Percentiles rank a stretch among this genome's conserved stretches.
Conservation (phyloP, 106 monocot genomes). For the Amphibolis antarctica region DNA sequence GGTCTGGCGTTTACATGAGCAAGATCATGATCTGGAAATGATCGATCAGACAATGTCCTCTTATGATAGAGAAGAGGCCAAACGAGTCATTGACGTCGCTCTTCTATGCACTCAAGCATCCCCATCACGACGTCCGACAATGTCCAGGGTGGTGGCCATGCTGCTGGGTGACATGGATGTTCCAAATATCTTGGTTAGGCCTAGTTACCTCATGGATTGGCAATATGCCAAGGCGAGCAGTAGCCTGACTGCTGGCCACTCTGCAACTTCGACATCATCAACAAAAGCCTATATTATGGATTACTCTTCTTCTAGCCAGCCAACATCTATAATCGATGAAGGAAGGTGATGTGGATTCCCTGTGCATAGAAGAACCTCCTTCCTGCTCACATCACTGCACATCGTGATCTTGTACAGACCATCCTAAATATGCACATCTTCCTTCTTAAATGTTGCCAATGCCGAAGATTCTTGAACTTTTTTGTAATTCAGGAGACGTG, state of each 20-base stretch:
- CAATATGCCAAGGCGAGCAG: constrained; percentile 42
- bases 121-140: constrained; percentile 44
- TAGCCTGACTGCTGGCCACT: constrained; percentile 18
- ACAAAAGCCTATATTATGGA: not conserved
- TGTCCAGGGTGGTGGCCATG: constrained; percentile 80
- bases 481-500: too few relatives aligned
- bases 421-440: too few relatives aligned
- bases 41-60: constrained; percentile 2
- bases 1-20: constrained; percentile 17
- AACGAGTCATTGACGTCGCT: constrained; percentile 31
- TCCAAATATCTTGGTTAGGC: constrained; percentile 33
- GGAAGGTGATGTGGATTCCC: not conserved
- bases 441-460: too few relatives aligned
- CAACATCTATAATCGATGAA: not conserved
- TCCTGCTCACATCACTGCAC: not conserved
- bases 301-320: not conserved
- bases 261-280: not conserved
- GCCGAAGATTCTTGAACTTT: too few relatives aligned
- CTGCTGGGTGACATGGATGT: constrained; percentile 55
- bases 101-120: constrained; percentile 77
- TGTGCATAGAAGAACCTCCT: too few relatives aligned
- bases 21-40: constrained; percentile 3
- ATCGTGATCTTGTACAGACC: too few relatives aligned
- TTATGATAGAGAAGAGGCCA: constrained; percentile 7
- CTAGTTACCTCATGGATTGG: constrained; percentile 69